A percentile compares a stretch with the other conserved stretches of the same genome.
These are phyloP conservation scores for Rubia tinctorum DNA, from an alignment of 305 asterid genomes.

Conservation along the genomic window DNA sequence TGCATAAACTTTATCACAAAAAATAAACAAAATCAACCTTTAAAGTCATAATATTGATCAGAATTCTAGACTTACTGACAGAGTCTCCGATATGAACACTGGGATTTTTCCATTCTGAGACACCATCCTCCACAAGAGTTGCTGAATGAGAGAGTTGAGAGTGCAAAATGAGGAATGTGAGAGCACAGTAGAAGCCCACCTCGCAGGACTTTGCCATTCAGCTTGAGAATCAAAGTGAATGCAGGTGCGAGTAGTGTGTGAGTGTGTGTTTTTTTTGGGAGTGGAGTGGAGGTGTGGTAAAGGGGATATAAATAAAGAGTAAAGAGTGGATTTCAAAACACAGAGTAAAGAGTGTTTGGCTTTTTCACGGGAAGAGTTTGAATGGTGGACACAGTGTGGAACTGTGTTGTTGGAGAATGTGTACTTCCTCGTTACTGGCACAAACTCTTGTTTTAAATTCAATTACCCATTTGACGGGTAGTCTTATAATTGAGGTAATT, in stretches of 20 bases:
- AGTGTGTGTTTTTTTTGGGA: conserved; percentile 9
- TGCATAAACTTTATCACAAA: neutral
- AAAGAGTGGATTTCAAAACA: too few relatives aligned
- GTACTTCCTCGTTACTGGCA: too few relatives aligned
- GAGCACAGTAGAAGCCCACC: conserved; percentile 25
- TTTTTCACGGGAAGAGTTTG: conserved; percentile 41
- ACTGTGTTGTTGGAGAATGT: conserved; percentile 37
- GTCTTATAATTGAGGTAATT: too few relatives aligned
- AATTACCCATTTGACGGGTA: too few relatives aligned
- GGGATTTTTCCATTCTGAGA: conserved; percentile 70
- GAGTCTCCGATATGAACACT: conserved; percentile 64
- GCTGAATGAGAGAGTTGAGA: conserved; percentile 42
- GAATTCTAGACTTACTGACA: conserved; percentile 53
- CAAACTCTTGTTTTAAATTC: too few relatives aligned
- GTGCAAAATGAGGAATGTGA: conserved; percentile 23
- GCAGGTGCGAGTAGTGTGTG: neutral
- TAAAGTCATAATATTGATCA: neutral
- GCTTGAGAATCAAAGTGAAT: conserved; percentile 7
- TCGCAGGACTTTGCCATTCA: conserved; percentile 34
- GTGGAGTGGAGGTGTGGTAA: conserved; percentile 1
- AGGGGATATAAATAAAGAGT: conserved; percentile 26
- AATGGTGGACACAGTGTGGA: conserved; percentile 25
- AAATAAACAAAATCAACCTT: neutral
- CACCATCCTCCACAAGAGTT: conserved; percentile 68
- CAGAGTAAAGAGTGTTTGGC: too few relatives aligned